Evolutionary conservation across 805 yeast genomes (phyloP).

Genomic region (Metschnikowia santaceciliae): DNA sequence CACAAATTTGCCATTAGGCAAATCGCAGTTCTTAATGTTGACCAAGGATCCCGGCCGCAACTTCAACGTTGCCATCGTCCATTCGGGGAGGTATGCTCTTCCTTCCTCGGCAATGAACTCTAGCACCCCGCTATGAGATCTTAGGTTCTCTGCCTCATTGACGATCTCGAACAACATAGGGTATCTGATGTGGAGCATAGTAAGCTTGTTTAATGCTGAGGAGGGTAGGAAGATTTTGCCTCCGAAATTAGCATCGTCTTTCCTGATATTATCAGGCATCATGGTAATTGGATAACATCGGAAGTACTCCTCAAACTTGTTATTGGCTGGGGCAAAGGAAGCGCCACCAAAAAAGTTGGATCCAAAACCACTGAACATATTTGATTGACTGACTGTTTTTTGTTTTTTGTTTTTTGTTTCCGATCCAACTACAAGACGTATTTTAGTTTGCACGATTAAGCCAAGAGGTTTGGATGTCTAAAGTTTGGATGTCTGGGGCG

Average conservation of each 20-base stretch:
- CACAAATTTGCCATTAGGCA: conserved; percentile 84
- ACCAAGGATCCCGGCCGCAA: conserved; percentile 78
- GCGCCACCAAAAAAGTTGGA: conserved; percentile 34
- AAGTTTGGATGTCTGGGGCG: neutral
- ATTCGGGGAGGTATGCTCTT: conserved; percentile 86
- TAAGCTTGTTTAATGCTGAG: conserved; percentile 80
- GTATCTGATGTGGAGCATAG: conserved; percentile 87
- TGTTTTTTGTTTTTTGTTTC: neutral
- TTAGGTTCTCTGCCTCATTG: conserved; percentile 56
- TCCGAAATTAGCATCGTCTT: conserved; percentile 82
- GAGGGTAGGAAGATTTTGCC: conserved; percentile 96
- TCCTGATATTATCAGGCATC: conserved; percentile 74
- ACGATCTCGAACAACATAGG: conserved; percentile 90
- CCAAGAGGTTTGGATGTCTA: neutral
- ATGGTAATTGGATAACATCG: conserved; percentile 88
- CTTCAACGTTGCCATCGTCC: conserved; percentile 86
- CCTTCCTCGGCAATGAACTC: conserved; percentile 99
- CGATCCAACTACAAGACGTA: neutral
- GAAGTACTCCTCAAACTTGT: conserved; percentile 75
- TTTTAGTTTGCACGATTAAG: neutral
- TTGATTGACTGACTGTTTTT: neutral
- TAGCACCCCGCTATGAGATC: conserved; percentile 88
- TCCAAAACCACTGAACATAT: conserved; percentile 44
- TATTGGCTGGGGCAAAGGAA: conserved; percentile 28
- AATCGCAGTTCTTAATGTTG: conserved; percentile 68